These are phyloP conservation scores for Gastrolobium villosum DNA, from an alignment of 306 rosid genomes.

Conservation along the genomic window DNA sequence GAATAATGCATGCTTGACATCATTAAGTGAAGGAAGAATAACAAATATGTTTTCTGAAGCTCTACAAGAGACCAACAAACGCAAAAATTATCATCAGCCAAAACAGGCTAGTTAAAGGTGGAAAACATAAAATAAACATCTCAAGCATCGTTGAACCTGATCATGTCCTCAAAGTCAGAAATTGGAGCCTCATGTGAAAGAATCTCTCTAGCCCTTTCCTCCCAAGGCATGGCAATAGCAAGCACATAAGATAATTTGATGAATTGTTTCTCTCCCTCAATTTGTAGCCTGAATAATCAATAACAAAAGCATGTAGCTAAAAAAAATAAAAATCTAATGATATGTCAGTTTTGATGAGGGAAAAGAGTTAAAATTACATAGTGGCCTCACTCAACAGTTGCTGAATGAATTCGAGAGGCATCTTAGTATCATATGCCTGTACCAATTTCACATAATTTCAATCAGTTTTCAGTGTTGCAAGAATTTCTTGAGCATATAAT, in stretches of 20 bases:
- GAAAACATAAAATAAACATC: constrained; percentile 35
- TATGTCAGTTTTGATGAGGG: constrained; percentile 40
- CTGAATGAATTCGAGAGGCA: constrained; percentile 74
- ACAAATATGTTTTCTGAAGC: constrained; percentile 74
- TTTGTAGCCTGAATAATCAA: constrained; percentile 67
- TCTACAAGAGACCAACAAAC: constrained; percentile 62
- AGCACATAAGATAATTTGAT: constrained; percentile 62
- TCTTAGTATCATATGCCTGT: constrained; percentile 68
- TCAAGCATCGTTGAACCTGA: constrained; percentile 64
- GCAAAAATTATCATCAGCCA: constrained; percentile 45
- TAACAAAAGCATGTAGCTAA: constrained; percentile 36
- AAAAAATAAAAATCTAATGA: constrained; percentile 7
- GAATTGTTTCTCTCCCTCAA: constrained; percentile 73
- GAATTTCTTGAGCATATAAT: constrained; percentile 35
- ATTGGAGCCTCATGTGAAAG: constrained; percentile 70
- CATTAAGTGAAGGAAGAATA: constrained; percentile 75
- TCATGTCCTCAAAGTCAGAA: constrained; percentile 75
- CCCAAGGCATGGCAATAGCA: constrained; percentile 76
- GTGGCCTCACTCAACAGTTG: constrained; percentile 73
- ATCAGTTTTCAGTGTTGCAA: constrained; percentile 40
- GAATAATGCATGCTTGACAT: constrained; percentile 64
- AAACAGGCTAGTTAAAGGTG: constrained; percentile 31
- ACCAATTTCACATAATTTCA: constrained; percentile 50
- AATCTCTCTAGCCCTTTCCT: constrained; percentile 74
- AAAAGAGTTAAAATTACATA: constrained; percentile 52